A percentile compares a stretch with the other conserved stretches of the same genome.
Conservation (phyloP, 2,329 filamentous ascomycete genomes). For the Botrytis hyacinthi region DNA sequence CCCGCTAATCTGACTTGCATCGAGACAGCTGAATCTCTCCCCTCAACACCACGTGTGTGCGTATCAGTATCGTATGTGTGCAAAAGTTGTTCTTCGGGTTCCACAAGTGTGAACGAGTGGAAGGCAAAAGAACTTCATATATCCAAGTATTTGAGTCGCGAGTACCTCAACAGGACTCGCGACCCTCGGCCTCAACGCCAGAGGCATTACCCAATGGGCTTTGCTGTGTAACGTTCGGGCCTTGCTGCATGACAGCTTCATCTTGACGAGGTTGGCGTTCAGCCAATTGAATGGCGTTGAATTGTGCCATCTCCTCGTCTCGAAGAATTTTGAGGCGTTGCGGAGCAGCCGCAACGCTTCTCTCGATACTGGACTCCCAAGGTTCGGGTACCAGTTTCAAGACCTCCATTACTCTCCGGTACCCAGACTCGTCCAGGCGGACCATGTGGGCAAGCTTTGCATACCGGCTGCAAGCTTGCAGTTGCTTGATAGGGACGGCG, state of each 20-base stretch:
- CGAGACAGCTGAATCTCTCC: background rate
- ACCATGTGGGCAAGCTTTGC: background rate
- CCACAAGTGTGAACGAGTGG: background rate
- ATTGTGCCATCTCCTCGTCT: background rate
- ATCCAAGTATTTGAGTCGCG: background rate
- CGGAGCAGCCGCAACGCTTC: background rate
- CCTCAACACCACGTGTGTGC: background rate
- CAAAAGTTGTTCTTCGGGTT: background rate
- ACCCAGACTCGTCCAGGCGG: background rate
- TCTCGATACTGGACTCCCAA: background rate
- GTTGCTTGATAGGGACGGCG: conserved; percentile 2
- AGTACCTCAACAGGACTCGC: background rate
- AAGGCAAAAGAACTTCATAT: background rate
- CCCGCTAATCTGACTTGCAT: too few relatives aligned
- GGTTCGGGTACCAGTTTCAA: background rate
- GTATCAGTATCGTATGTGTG: background rate
- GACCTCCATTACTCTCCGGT: background rate
- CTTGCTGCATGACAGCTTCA: background rate
- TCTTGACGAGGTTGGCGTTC: background rate
- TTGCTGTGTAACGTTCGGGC: background rate
- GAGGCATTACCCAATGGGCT: background rate
- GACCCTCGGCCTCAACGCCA: background rate
- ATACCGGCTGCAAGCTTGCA: background rate
- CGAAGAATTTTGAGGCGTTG: background rate
- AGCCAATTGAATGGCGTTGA: background rate